Evolutionary conservation across 2,329 filamentous ascomycete species (phyloP).

Genomic region (Canariomyces notabilis): DNA sequence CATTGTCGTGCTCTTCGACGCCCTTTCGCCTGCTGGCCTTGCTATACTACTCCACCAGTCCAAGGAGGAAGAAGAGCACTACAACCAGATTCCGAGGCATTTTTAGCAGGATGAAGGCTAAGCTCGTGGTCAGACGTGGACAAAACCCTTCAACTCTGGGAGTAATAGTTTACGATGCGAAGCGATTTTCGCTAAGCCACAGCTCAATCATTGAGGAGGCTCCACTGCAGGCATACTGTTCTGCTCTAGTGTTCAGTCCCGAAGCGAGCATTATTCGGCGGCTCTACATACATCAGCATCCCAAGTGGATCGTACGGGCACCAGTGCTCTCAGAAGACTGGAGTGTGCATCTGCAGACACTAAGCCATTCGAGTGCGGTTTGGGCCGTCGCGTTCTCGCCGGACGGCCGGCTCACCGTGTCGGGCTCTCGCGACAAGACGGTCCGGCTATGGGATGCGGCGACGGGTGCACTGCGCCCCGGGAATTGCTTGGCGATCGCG

Average conservation of each 20-base stretch:
- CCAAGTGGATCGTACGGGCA: slow-evolving; percentile 3
- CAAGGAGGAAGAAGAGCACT: slow-evolving; percentile 1
- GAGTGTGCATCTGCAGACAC: slow-evolving; percentile 6
- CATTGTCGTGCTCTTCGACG: slow-evolving; percentile 6
- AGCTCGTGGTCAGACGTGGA: background rate
- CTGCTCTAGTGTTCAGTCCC: slow-evolving; percentile 7
- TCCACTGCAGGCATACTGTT: slow-evolving; percentile 7
- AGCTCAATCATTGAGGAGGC: slow-evolving; percentile 7
- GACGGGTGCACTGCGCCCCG: background rate
- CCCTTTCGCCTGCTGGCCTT: slow-evolving; percentile 3
- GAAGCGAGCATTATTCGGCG: slow-evolving; percentile 12
- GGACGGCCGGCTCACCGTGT: slow-evolving; percentile 1
- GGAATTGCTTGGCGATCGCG: slow-evolving; percentile 10
- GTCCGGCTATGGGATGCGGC: slow-evolving; percentile 4
- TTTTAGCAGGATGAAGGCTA: background rate
- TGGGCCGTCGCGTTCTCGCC: slow-evolving; percentile 4
- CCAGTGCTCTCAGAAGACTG: slow-evolving; percentile 8
- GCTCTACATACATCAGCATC: slow-evolving; percentile 3
- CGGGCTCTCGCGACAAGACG: slow-evolving; percentile 2
- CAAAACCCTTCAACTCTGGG: background rate
- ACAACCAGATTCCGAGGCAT: background rate
- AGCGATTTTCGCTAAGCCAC: slow-evolving; percentile 2
- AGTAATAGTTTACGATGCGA: slow-evolving; percentile 3
- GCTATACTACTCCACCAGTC: slow-evolving; percentile 1
- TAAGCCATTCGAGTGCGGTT: slow-evolving; percentile 1